A percentile compares a stretch with the other conserved stretches of the same genome.
Evolutionary conservation across 441 rosid species (phyloP).

Genomic region (Oxalis stricta): DNA sequence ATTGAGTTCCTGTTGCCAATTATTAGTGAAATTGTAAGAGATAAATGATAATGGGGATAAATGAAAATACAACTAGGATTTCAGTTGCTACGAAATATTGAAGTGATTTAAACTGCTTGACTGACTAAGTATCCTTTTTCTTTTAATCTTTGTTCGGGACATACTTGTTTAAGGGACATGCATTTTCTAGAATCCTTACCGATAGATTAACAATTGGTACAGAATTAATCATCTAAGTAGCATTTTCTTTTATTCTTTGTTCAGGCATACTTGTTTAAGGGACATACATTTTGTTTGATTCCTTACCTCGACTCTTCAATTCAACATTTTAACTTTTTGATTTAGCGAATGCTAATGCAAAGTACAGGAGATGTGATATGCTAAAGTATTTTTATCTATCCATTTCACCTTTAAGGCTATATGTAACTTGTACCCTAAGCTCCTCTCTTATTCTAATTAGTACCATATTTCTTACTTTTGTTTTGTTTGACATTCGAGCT

Average conservation of each 20-base stretch:
- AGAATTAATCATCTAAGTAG: too few relatives aligned
- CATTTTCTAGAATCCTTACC: not conserved
- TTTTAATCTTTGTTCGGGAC: not conserved
- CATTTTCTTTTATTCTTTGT: not conserved
- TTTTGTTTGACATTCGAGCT: not conserved
- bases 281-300: not conserved
- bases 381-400: constrained; percentile 1
- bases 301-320: not conserved
- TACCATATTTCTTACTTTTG: not conserved
- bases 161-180: not conserved
- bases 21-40: too few relatives aligned
- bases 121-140: not conserved
- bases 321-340: not conserved
- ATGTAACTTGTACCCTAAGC: constrained; percentile 13
- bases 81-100: not conserved
- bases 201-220: too few relatives aligned
- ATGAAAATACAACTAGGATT: too few relatives aligned
- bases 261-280: not conserved
- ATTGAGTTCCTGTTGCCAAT: too few relatives aligned
- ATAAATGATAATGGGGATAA: too few relatives aligned
- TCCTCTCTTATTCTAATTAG: constrained; percentile 1
- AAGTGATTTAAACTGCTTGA: not conserved
- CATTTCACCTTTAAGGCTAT: constrained; percentile 2
- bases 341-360: constrained; percentile 9
- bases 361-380: constrained; percentile 3